These are phyloP conservation scores for Dryas octopetala DNA, from an alignment of 306 rosid genomes.

Conservation along the genomic window DNA sequence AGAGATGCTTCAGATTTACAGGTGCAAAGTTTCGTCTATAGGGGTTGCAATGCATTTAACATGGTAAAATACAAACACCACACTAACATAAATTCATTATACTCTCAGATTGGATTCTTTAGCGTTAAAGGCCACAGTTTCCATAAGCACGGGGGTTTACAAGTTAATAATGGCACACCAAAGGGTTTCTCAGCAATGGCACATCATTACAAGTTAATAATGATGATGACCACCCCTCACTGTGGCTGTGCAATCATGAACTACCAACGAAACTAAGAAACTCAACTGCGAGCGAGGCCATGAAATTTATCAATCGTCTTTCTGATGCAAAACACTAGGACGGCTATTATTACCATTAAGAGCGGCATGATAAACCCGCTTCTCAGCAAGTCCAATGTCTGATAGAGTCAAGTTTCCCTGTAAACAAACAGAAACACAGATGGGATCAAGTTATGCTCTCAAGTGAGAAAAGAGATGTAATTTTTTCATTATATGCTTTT, in stretches of 20 bases:
- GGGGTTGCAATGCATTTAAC: slow-evolving; percentile 35
- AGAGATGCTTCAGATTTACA: slow-evolving; percentile 66
- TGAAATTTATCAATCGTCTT: slow-evolving; percentile 89
- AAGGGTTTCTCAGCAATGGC: slow-evolving; percentile 23
- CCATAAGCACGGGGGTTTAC: slow-evolving; percentile 41
- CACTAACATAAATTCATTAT: background rate
- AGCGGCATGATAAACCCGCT: slow-evolving; percentile 88
- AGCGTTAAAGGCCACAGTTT: slow-evolving; percentile 27
- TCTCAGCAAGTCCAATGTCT: slow-evolving; percentile 90
- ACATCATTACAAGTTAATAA: slow-evolving; percentile 7
- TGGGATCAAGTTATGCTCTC: slow-evolving; percentile 18
- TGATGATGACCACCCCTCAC: slow-evolving; percentile 34
- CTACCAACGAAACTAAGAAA: slow-evolving; percentile 40
- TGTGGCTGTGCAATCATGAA: slow-evolving; percentile 45
- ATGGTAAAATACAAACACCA: slow-evolving; percentile 20
- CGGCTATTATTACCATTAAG: slow-evolving; percentile 97
- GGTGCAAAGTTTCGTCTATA: slow-evolving; percentile 39
- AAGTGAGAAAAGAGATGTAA: background rate
- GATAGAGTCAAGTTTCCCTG: slow-evolving; percentile 83
- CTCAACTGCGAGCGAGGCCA: slow-evolving; percentile 62
- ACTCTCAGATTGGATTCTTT: slow-evolving; percentile 11
- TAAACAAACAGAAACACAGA: slow-evolving; percentile 24
- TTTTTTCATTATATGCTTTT: background rate
- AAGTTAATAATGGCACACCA: slow-evolving; percentile 32
- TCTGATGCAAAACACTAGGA: slow-evolving; percentile 97